Evolutionary conservation across 1,139 yeast genomes (phyloP), one percentile per base, ranked within the genome.

Genomic region (Candida glucosophila): DNA sequence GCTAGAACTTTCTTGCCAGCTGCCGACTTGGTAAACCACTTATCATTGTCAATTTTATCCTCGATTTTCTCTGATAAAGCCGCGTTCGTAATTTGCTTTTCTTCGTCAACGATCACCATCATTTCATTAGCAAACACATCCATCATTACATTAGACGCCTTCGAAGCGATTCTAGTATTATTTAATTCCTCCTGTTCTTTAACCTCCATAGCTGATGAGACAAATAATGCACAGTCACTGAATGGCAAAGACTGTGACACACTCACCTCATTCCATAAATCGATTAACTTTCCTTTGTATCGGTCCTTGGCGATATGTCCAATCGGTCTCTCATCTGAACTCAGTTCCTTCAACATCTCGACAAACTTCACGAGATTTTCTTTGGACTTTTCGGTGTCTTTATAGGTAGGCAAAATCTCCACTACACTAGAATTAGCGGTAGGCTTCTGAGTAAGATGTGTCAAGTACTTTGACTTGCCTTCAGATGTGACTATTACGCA

Each of bases 41-140:
- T 76, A 32, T 67, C 65, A 41, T 75, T 82, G 32, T 86, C 96
- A 38, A 90, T 80, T 49, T 77, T 80, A 45, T 68, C 74, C 49
- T 88, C 95, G 27, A 90, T 66, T 43, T 67, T 72, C 39, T 85
- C 93, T 27, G 88, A 71, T 26, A 90, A 57, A 43, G 76, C 73
- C 8, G 74, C 56, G 52, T 90, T 88, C 19, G 92, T 59, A 24
- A 85, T 74, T 39, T 75, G 76, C 39, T 70, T 59, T 38, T 86
- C 97, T 41, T 85, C 94, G 51, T 90, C 97, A 19, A 90, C 82
- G 29, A 82, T 71, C 29, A 71, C 69, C 48, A 85, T 80, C 88
- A 90, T 82, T 45, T 86, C 93, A 44, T 86, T 88, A 20, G 88
- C 78, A 54, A 90, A 79, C 29, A 68, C 69, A 41, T 78, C 79